Evolutionary conservation across 768 basidiomycete genomes (phyloP).

Genomic region (Heimioporus sp.): DNA sequence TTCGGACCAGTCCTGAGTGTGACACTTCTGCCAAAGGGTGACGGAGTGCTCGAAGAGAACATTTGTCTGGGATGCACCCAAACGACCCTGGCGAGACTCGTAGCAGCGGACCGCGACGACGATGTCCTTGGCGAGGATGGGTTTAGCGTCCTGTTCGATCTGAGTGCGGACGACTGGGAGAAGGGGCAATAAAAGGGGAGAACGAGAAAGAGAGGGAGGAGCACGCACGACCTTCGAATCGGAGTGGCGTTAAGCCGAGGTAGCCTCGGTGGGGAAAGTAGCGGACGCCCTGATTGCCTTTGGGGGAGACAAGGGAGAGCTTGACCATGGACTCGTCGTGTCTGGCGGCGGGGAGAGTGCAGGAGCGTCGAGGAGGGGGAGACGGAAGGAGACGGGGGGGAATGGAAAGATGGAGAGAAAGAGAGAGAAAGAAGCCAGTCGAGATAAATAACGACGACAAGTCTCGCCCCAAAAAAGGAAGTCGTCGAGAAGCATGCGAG

Average conservation of each 20-base stretch:
- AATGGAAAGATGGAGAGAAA: slow-evolving; percentile 21
- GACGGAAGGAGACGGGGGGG: slow-evolving; percentile 17
- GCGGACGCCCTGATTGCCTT: slow-evolving; percentile 66
- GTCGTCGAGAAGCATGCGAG: slow-evolving; percentile 29
- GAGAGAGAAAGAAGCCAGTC: slow-evolving; percentile 30
- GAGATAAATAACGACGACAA: slow-evolving; percentile 33
- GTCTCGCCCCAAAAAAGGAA: slow-evolving; percentile 22
- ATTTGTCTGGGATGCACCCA: slow-evolving; percentile 57
- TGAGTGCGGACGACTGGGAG: slow-evolving; percentile 63
- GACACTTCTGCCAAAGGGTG: slow-evolving; percentile 67
- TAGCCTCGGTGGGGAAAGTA: slow-evolving; percentile 77
- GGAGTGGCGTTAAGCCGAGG: slow-evolving; percentile 78
- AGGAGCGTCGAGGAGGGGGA: slow-evolving; percentile 11
- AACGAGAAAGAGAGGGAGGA: background rate
- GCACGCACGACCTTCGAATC: slow-evolving; percentile 69
- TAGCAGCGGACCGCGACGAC: slow-evolving; percentile 81
- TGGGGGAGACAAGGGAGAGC: slow-evolving; percentile 61
- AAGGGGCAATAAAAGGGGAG: background rate
- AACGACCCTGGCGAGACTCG: slow-evolving; percentile 66
- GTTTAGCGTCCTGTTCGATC: slow-evolving; percentile 68
- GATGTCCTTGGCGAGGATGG: slow-evolving; percentile 63
- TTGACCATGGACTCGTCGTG: slow-evolving; percentile 50
- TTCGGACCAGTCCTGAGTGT: slow-evolving; percentile 52
- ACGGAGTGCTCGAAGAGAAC: slow-evolving; percentile 66
- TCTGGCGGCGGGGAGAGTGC: slow-evolving; percentile 11